Conservation (phyloP, 2,329 filamentous ascomycete genomes). For the Boeremia exigua region DNA sequence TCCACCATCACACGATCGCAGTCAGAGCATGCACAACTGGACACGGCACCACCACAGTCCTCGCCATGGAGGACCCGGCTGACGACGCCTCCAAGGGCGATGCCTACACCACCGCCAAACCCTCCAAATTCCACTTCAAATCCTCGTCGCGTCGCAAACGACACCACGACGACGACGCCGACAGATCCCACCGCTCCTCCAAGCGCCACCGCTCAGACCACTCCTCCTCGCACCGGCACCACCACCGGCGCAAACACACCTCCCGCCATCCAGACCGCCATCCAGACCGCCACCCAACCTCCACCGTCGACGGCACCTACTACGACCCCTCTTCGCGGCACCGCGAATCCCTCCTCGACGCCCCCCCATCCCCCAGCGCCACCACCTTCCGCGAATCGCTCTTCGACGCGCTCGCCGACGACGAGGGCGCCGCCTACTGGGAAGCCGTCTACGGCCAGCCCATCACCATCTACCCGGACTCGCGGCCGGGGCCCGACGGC, state of each 20-base stretch:
- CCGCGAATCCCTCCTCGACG: slow-evolving; percentile 70
- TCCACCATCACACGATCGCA: background rate
- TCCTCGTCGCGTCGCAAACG: slow-evolving; percentile 30
- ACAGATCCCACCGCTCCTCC: slow-evolving; percentile 8
- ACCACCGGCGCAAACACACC: slow-evolving; percentile 27
- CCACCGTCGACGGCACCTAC: slow-evolving; percentile 39
- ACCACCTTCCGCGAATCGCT: slow-evolving; percentile 35
- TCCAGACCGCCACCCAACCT: slow-evolving; percentile 31
- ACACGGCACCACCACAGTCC: slow-evolving; percentile 14
- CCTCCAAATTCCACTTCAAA: slow-evolving; percentile 51
- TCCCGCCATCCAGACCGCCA: slow-evolving; percentile 23
- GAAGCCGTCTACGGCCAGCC: slow-evolving; percentile 96
- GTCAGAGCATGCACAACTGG: slow-evolving; percentile 25
- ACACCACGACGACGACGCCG: slow-evolving; percentile 21
- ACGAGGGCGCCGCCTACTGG: slow-evolving; percentile 96
- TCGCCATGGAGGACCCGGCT: slow-evolving; percentile 40
- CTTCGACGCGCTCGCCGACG: slow-evolving; percentile 97
- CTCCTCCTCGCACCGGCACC: slow-evolving; percentile 2
- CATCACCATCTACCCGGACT: slow-evolving; percentile 76
- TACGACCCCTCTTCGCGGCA: slow-evolving; percentile 38
- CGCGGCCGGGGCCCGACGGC: slow-evolving; percentile 59
- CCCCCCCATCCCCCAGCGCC: slow-evolving; percentile 65
- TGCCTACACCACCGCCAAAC: slow-evolving; percentile 34
- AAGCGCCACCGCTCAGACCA: slow-evolving; percentile 25
- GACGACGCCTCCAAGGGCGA: slow-evolving; percentile 25